Evolutionary conservation across 352 stramenopile species (phyloP).

Genomic region (Thalassiosira pacifica): DNA sequence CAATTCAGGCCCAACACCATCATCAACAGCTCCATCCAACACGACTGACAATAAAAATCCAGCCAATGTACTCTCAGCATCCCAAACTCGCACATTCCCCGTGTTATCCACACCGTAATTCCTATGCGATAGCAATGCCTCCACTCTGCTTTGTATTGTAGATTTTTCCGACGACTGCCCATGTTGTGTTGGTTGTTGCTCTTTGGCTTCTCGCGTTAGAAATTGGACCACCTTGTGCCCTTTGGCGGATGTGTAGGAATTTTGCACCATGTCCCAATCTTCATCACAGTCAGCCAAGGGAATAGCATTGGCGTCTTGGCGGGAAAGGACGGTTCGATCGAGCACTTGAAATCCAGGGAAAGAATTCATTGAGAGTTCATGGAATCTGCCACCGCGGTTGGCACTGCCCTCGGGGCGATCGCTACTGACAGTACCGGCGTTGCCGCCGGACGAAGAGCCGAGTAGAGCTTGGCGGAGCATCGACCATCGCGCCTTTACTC

Average conservation of each 20-base stretch:
- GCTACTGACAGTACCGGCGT: background rate
- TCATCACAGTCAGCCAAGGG: background rate
- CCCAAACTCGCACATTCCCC: conserved; percentile 84
- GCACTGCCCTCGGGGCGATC: conserved; percentile 5
- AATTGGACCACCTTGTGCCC: conserved; percentile 41
- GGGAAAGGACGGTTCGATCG: conserved; percentile 41
- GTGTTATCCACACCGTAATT: conserved; percentile 84
- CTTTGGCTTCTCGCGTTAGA: conserved; percentile 41
- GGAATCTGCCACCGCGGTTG: conserved; percentile 26
- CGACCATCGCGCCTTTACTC: conserved; percentile 70
- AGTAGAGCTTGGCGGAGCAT: conserved; percentile 73
- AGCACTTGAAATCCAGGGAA: conserved; percentile 64
- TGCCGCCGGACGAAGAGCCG: background rate
- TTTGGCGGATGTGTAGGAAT: conserved; percentile 35
- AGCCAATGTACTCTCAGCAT: conserved; percentile 79
- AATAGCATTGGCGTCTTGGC: background rate
- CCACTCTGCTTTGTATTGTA: conserved; percentile 26
- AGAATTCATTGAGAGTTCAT: conserved; percentile 61
- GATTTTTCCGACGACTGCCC: background rate
- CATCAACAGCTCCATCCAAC: conserved; percentile 50
- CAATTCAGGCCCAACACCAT: background rate
- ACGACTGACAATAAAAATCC: conserved; percentile 66
- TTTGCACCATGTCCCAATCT: conserved; percentile 34
- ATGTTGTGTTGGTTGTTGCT: conserved; percentile 25
- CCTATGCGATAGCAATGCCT: conserved; percentile 74